Evolutionary conservation across 768 basidiomycete species (phyloP), one percentile per base, ranked within the genome.

Genomic region (Mycena vulgaris): DNA sequence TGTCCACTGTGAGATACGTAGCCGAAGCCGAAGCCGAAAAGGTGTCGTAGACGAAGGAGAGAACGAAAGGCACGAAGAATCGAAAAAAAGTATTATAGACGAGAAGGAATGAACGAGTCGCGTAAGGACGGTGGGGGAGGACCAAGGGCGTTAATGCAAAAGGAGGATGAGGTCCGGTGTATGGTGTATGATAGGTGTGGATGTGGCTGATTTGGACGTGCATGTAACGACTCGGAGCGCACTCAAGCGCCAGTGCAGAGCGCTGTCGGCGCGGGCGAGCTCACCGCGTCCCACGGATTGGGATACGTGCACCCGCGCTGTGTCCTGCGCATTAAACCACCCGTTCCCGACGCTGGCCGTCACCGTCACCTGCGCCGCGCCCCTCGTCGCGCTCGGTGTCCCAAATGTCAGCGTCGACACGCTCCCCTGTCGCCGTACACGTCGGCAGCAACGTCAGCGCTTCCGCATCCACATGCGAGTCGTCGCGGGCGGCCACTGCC

Each of bases 311-410:
- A 89, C 10, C 87, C 88, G 69, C 13, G 77, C 80, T 23, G 84
- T 87, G 71, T 90, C 88, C 31, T 74, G 71, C 17, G 82, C 28
- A 68, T 89, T 80, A 23, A 81, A 81, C 90, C 90, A 92, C 7
- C 89, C 90, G 58, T 80, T 78, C 8, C 86, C 84, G 3, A 81
- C 88, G 85, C 67, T 90, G 91, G 69, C 47, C 47, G 60, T 62
- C 31, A n/a, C 47, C 60, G 60, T 47, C 27, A 33, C 58, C 37
- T 39, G 9, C 58, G 40, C 23, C 58, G 58, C 1, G 3, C 45
- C 40, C 39, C 58, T n/a, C 5, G 37, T 58, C 37, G 10, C 56
- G n/a, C 14, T n/a, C 16, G 57, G 42, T 19, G 59, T 60, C n/a
- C 33, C 25, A 21, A 25, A 59, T 25, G 23, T n/a, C 42, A 47